Percentiles rank a stretch among this genome's conserved stretches.
These are phyloP conservation scores for Echria macrotheca DNA, from an alignment of 495 filamentous ascomycete species.

Conservation along the genomic window DNA sequence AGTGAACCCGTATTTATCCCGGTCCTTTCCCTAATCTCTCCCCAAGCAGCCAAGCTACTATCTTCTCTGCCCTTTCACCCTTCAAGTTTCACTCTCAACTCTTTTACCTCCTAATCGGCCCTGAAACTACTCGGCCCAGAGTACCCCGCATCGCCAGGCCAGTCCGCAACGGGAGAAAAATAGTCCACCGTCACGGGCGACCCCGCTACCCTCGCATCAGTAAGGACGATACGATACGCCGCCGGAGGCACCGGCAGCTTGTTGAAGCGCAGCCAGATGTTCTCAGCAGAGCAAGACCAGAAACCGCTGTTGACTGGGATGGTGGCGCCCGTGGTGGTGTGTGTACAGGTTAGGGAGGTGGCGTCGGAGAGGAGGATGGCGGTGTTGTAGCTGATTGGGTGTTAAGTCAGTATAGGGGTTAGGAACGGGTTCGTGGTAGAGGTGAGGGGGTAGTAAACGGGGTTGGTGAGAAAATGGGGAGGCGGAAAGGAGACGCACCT, in stretches of 20 bases:
- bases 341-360: neutral
- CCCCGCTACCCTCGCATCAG: neutral
- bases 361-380: neutral
- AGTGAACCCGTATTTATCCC: no score
- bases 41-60: no score
- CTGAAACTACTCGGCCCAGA: neutral
- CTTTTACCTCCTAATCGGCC: neutral
- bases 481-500: no score
- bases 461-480: no score
- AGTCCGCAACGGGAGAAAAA: neutral
- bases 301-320: constrained; percentile 1
- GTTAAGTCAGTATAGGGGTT: no score
- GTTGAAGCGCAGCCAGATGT: neutral
- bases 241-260: neutral
- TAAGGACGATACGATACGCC: neutral
- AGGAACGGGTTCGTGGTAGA: no score
- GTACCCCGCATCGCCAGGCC: neutral
- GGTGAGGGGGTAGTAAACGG: no score
- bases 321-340: constrained; percentile 1
- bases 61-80: no score
- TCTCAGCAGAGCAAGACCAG: neutral
- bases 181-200: neutral
- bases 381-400: no score
- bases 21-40: no score
- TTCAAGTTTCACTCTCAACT: no score